phyloP scores from a whole-genome alignment of 805 yeast species.

The Candida golubevii region DNA sequence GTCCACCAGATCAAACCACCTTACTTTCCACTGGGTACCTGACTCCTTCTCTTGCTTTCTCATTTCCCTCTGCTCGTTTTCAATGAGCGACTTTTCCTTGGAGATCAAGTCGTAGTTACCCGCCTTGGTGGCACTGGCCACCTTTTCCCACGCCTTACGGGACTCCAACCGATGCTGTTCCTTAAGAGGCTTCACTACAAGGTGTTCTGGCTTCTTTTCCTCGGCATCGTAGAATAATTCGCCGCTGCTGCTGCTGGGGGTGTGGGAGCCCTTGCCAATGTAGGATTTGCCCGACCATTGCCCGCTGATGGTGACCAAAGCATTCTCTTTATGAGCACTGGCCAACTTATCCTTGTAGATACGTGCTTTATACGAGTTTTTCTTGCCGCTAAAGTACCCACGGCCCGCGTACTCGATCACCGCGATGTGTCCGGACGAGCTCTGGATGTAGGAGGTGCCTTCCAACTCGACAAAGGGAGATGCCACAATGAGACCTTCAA shows the following conservation, averaged over 20 bases:
- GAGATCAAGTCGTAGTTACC: conserved; percentile 77
- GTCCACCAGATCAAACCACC: conserved; percentile 66
- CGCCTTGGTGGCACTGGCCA: conserved; percentile 76
- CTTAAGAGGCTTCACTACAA: conserved; percentile 75
- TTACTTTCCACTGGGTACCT: conserved; percentile 66
- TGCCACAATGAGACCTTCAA: conserved; percentile 88
- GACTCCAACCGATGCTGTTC: conserved; percentile 79
- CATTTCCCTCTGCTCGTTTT: conserved; percentile 78
- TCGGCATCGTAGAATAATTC: conserved; percentile 63
- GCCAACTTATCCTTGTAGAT: conserved; percentile 52
- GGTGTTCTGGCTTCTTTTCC: conserved; percentile 45
- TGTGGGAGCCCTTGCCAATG: conserved; percentile 52
- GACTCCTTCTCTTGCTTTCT: conserved; percentile 67
- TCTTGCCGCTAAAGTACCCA: conserved; percentile 94
- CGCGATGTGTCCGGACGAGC: conserved; percentile 72
- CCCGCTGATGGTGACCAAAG: conserved; percentile 76
- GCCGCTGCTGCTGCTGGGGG: conserved; percentile 39
- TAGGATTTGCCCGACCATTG: conserved; percentile 86
- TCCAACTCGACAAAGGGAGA: conserved; percentile 94
- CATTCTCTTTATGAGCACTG: conserved; percentile 51
- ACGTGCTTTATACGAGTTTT: conserved; percentile 86
- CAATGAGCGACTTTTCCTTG: conserved; percentile 71
- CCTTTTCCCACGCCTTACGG: conserved; percentile 85
- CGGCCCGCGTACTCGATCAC: conserved; percentile 81
- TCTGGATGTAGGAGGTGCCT: conserved; percentile 79